phyloP scores from a whole-genome alignment of 208 protist genomes.

The Wallacemonas sp. region DNA sequence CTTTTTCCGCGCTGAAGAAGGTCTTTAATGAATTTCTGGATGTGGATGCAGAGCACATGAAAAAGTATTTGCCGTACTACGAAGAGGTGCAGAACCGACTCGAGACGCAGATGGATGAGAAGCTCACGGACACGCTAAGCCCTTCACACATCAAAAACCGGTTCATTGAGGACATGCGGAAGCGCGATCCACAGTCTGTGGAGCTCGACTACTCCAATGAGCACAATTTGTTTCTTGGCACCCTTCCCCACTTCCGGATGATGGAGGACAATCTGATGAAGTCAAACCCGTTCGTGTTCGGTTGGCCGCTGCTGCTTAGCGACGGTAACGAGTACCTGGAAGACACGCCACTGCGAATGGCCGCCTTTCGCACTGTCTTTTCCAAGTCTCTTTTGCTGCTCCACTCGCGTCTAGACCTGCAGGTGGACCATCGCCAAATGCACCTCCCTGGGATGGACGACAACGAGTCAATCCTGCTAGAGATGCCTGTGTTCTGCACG shows the following conservation, averaged over 20 bases:
- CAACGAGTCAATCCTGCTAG: constrained; percentile 78
- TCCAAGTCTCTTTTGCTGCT: constrained; percentile 90
- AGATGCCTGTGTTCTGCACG: constrained; percentile 89
- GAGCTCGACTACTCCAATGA: constrained; percentile 85
- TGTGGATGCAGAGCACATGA: constrained; percentile 90
- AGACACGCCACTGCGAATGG: constrained; percentile 76
- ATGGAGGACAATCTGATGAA: constrained; percentile 88
- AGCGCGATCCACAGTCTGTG: constrained; percentile 72
- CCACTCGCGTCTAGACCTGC: constrained; percentile 83
- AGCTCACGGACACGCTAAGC: constrained; percentile 69
- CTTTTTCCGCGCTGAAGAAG: constrained; percentile 65
- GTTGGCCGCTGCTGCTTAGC: constrained; percentile 89
- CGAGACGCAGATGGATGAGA: constrained; percentile 77
- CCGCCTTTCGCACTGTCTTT: constrained; percentile 88
- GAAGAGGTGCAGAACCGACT: constrained; percentile 84
- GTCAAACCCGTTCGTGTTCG: constrained; percentile 92
- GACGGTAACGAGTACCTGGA: constrained; percentile 86
- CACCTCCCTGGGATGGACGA: constrained; percentile 54
- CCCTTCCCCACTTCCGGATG: constrained; percentile 74
- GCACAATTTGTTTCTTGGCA: constrained; percentile 88
- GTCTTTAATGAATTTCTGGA: constrained; percentile 91
- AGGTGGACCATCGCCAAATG: constrained; percentile 78
- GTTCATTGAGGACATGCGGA: constrained; percentile 90
- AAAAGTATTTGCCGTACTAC: constrained; percentile 89
- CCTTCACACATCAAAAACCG: constrained; percentile 81